These are phyloP conservation scores for Pachyrhizus erosus DNA, from an alignment of 306 rosid species.

Conservation along the genomic window DNA sequence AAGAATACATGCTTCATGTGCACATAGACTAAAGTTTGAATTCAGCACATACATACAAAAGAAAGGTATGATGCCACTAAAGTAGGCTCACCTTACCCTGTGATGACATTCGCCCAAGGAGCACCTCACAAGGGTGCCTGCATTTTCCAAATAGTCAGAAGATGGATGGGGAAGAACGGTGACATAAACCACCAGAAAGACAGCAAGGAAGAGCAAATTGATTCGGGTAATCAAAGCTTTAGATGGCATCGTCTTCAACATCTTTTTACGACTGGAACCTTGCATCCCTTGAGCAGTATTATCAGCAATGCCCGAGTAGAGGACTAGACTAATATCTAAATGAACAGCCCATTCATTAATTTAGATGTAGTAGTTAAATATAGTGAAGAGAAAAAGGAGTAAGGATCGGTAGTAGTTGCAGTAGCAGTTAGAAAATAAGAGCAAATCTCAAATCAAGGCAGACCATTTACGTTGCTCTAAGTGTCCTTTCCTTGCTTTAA, in stretches of 20 bases:
- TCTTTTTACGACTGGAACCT: slow-evolving; percentile 47
- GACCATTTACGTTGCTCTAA: slow-evolving; percentile 51
- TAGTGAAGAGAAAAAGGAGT: slow-evolving; percentile 31
- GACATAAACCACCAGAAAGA: slow-evolving; percentile 59
- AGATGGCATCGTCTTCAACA: slow-evolving; percentile 58
- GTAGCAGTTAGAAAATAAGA: slow-evolving; percentile 52
- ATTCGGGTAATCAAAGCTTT: slow-evolving; percentile 66
- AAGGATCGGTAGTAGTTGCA: slow-evolving; percentile 21
- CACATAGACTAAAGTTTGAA: background rate
- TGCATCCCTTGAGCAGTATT: slow-evolving; percentile 30
- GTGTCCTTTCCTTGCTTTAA: slow-evolving; percentile 47
- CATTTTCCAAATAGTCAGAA: slow-evolving; percentile 61
- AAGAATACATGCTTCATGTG: background rate
- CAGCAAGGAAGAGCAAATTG: slow-evolving; percentile 62
- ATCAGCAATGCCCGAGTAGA: background rate
- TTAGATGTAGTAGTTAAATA: slow-evolving; percentile 25
- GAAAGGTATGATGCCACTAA: background rate
- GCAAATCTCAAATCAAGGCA: slow-evolving; percentile 49
- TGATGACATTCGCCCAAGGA: slow-evolving; percentile 70
- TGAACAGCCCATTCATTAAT: background rate
- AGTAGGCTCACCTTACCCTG: slow-evolving; percentile 78
- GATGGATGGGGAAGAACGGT: slow-evolving; percentile 69
- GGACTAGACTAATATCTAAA: slow-evolving; percentile 22
- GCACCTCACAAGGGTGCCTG: slow-evolving; percentile 65
- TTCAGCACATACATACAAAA: background rate